Conservation (phyloP, 2,329 filamentous ascomycete species). For the Sporothrix globosa region DNA sequence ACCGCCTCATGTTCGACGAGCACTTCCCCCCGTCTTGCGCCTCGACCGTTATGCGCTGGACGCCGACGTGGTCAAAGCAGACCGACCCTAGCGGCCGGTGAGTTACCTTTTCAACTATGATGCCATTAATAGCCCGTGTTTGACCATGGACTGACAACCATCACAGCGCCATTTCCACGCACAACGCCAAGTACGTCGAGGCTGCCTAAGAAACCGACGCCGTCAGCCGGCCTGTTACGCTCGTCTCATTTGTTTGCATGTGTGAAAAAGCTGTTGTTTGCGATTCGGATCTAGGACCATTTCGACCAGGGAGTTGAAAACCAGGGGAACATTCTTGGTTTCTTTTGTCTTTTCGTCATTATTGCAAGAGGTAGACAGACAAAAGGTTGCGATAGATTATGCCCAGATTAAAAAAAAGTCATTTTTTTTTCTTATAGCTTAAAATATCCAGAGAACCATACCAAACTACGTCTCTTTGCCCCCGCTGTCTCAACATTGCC, state of each 20-base stretch:
- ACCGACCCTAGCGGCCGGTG: slow-evolving; percentile 91
- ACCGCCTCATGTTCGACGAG: slow-evolving; percentile 97
- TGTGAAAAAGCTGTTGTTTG: neutral
- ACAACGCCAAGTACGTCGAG: slow-evolving; percentile 72
- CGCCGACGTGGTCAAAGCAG: slow-evolving; percentile 95
- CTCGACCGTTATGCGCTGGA: slow-evolving; percentile 93
- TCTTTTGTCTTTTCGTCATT: neutral
- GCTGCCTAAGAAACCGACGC: slow-evolving; percentile 34
- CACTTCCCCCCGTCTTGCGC: slow-evolving; percentile 94
- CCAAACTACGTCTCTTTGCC: neutral
- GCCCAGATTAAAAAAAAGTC: slow-evolving; percentile 11
- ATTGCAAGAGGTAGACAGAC: slow-evolving; percentile 3
- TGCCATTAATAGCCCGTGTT: neutral
- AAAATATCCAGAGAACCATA: neutral
- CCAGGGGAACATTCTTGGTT: neutral
- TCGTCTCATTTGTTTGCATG: slow-evolving; percentile 9
- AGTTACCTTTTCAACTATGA: slow-evolving; percentile 39
- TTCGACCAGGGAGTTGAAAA: slow-evolving; percentile 13
- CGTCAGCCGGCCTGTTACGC: neutral
- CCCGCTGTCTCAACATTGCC: neutral
- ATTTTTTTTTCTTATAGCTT: neutral
- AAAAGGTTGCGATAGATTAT: slow-evolving; percentile 27
- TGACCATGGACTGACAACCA: neutral
- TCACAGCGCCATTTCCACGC: slow-evolving; percentile 74
- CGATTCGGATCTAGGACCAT: neutral